phyloP scores from a whole-genome alignment of 768 basidiomycete genomes.

The Suillus occidentalis region DNA sequence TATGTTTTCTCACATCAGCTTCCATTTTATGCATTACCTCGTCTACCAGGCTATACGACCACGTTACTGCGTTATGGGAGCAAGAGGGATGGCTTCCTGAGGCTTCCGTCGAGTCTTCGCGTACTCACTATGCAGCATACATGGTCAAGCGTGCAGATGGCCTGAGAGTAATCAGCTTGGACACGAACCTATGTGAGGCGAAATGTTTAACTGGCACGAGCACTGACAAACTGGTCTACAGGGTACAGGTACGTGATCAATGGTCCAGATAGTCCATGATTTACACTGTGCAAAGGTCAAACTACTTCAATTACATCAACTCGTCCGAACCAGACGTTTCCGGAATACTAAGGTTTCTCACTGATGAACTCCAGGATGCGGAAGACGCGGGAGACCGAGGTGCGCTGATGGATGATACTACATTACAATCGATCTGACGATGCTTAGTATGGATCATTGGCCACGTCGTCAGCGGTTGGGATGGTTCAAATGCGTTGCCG shows the following conservation, averaged over 20 bases:
- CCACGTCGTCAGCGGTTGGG: constrained; percentile 66
- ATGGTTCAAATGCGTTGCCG: constrained; percentile 61
- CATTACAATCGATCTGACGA: constrained; percentile 12
- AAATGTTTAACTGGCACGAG: neutral
- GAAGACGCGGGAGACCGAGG: constrained; percentile 77
- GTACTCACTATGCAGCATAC: constrained; percentile 71
- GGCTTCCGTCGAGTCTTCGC: constrained; percentile 54
- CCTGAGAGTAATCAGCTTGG: constrained; percentile 69
- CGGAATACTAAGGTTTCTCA: constrained; percentile 76
- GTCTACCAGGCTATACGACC: constrained; percentile 67
- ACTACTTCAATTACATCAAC: constrained; percentile 79
- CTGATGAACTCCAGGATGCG: constrained; percentile 75
- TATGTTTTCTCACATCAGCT: neutral
- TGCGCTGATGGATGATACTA: constrained; percentile 23
- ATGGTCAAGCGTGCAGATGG: constrained; percentile 68
- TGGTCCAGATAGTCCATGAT: neutral
- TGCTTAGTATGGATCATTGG: constrained; percentile 50
- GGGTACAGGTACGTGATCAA: constrained; percentile 31
- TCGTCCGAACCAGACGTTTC: constrained; percentile 66
- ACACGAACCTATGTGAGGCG: constrained; percentile 72
- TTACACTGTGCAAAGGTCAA: constrained; percentile 42
- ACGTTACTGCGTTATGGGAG: constrained; percentile 69
- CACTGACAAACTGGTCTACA: constrained; percentile 11
- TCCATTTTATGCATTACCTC: neutral
- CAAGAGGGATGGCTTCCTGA: constrained; percentile 69